Base-by-base conservation (phyloP, 768 basidiomycete species). In the Psilocybe azurescens region DNA sequence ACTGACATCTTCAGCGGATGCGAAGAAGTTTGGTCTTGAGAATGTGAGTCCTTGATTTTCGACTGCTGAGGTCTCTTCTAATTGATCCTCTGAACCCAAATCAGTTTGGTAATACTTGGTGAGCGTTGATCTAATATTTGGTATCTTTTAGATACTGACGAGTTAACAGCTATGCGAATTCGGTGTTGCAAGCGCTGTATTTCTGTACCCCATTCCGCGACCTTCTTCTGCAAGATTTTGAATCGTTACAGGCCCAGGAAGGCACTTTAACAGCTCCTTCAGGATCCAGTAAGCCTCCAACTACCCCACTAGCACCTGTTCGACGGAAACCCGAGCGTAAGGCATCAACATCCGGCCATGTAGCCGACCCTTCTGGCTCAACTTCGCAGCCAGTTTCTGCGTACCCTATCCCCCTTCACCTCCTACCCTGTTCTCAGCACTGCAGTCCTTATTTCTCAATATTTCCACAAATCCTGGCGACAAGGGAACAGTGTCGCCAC, bases 51-150 rank as follows among this genome's bases (percentile, higher is more conserved):
- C 20, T 49, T 53, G 29, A n/a, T 62, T 30, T 5, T 54, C 14
- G n/a, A 28, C 14, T 32, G 41, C n/a, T 24, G 6, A 20, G n/a
- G 29, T 20, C 18, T 46, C 11, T 61, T 33, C 44, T 58, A 30
- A 36, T 29, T 56, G 16, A 60, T 44, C 58, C 30, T 47, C 53
- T 60, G 56, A 51, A 59, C 13, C 53, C 59, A 18, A 51, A 29
- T 44, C 53, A 97, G 94, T 97, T 97, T 79, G 95, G 95, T 44
- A 99, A 98, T 74, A 99, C 94, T 51, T 99, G 96, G 95, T 95
- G 66, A 69, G 83, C 46, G 16, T 20, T 61, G 38, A 52, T 28
- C 24, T n/a, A 18, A 30, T 33, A 50, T 28, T 53, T 56, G n/a
- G 44, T 50, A 39, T 44, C 59, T 56, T 54, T 44, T 29, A 56